Conservation (phyloP, 2,329 filamentous ascomycete genomes). For the Sarocladium brachiariae region DNA sequence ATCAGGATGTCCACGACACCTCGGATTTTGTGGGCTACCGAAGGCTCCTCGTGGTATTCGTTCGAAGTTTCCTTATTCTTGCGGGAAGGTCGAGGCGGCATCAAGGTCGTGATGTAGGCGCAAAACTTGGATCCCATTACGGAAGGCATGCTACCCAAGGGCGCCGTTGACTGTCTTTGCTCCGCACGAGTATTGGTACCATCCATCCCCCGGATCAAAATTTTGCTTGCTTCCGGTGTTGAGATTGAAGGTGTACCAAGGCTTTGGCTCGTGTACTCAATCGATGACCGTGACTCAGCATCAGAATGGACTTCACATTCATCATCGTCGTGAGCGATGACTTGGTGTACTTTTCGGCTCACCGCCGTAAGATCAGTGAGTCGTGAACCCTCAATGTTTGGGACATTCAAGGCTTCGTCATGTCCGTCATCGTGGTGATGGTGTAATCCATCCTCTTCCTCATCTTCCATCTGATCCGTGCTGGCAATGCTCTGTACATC, state of each 20-base stretch:
- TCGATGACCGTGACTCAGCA: conserved; percentile 31
- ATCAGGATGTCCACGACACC: neutral
- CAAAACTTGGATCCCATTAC: neutral
- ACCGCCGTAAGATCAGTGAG: conserved; percentile 3
- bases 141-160: neutral
- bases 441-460: conserved; percentile 16
- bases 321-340: conserved; percentile 12
- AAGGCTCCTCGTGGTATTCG: neutral
- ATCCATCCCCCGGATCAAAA: neutral
- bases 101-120: neutral
- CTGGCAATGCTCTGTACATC: conserved; percentile 46
- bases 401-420: neutral
- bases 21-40: neutral
- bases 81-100: neutral
- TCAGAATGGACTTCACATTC: conserved; percentile 26
- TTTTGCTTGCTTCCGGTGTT: conserved; percentile 25
- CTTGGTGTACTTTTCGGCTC: neutral
- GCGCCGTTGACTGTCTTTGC: neutral
- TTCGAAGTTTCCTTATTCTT: neutral
- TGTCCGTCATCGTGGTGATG: conserved; percentile 1
- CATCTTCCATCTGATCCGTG: conserved; percentile 36
- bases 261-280: conserved; percentile 43
- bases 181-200: neutral
- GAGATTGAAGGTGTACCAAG: conserved; percentile 36
- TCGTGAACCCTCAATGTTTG: conserved; percentile 1